phyloP scores from a whole-genome alignment of 2,329 filamentous ascomycete species.

The Penicillium sp. region DNA sequence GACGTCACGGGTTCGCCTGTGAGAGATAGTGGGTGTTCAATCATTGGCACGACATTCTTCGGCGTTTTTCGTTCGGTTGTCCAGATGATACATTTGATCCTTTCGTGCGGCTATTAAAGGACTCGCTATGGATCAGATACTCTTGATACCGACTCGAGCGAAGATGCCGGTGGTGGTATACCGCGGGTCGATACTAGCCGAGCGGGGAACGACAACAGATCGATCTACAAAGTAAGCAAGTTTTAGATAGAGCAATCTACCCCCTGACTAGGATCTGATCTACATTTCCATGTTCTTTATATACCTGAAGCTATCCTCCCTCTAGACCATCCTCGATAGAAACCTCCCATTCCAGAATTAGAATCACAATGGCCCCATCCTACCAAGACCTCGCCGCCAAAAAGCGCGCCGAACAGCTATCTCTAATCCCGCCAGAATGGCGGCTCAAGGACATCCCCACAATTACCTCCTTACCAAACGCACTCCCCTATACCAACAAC shows the following conservation, averaged over 20 bases:
- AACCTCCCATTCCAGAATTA: background rate
- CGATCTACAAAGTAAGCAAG: too few relatives aligned
- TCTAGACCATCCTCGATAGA: background rate
- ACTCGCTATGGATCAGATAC: slow-evolving; percentile 16
- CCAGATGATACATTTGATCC: slow-evolving; percentile 37
- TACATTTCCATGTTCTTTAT: background rate
- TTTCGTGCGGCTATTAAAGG: slow-evolving; percentile 33
- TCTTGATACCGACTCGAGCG: slow-evolving; percentile 16
- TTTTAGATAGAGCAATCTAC: too few relatives aligned
- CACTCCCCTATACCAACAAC: slow-evolving; percentile 13
- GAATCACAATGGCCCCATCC: background rate
- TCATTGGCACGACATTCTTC: slow-evolving; percentile 39
- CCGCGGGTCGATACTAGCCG: slow-evolving; percentile 32
- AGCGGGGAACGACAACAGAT: slow-evolving; percentile 1
- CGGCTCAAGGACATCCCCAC: slow-evolving; percentile 12
- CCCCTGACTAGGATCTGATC: too few relatives aligned
- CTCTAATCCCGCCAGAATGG: background rate
- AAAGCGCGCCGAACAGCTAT: slow-evolving; percentile 16
- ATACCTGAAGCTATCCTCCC: too few relatives aligned
- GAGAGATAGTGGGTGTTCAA: slow-evolving; percentile 33
- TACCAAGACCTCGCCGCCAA: slow-evolving; percentile 23
- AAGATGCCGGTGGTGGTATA: slow-evolving; percentile 29
- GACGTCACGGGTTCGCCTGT: slow-evolving; percentile 35
- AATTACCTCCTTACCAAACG: slow-evolving; percentile 17
- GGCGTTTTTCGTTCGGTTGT: slow-evolving; percentile 36